These are phyloP conservation scores for Atkinsonella hypoxylon DNA, from an alignment of 2,329 filamentous ascomycete genomes.

Conservation along the genomic window DNA sequence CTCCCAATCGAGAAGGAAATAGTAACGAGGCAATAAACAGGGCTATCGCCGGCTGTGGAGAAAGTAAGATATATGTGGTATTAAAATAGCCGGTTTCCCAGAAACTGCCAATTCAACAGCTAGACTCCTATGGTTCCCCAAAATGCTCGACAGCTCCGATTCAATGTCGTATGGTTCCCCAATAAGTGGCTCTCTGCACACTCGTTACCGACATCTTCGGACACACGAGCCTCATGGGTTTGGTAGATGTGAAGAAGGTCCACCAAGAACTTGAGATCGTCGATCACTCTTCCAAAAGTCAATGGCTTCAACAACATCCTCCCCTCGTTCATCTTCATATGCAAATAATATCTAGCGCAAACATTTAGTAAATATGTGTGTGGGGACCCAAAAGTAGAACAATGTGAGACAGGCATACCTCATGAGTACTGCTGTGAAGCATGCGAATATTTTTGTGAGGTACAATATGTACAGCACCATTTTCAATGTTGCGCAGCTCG, in stretches of 20 bases:
- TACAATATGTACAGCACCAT: conserved; percentile 86
- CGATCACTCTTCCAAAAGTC: conserved; percentile 82
- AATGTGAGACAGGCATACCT: conserved; percentile 47
- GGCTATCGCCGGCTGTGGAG: not conserved
- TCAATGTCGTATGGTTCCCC: not conserved
- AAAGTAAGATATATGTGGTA: not conserved
- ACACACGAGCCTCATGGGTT: not conserved
- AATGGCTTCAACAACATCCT: conserved; percentile 86
- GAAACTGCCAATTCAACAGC: conserved; percentile 15
- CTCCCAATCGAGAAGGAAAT: not conserved
- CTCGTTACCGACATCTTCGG: not conserved
- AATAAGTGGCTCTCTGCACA: not conserved
- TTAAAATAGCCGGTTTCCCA: not conserved
- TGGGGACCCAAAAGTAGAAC: no score
- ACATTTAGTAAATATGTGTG: conserved; percentile 1
- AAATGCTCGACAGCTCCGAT: conserved; percentile 9
- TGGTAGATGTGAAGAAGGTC: conserved; percentile 5
- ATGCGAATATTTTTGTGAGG: conserved; percentile 95
- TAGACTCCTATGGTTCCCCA: conserved; percentile 11
- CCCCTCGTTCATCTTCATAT: conserved; percentile 89
- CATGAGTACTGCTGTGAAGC: conserved; percentile 92
- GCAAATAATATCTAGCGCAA: conserved; percentile 75
- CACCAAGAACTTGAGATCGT: conserved; percentile 29
- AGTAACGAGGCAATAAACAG: conserved; percentile 2
- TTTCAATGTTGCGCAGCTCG: conserved; percentile 91